Conservation (phyloP, 202 grass and related monocot genomes). For the Musa balbisiana region DNA sequence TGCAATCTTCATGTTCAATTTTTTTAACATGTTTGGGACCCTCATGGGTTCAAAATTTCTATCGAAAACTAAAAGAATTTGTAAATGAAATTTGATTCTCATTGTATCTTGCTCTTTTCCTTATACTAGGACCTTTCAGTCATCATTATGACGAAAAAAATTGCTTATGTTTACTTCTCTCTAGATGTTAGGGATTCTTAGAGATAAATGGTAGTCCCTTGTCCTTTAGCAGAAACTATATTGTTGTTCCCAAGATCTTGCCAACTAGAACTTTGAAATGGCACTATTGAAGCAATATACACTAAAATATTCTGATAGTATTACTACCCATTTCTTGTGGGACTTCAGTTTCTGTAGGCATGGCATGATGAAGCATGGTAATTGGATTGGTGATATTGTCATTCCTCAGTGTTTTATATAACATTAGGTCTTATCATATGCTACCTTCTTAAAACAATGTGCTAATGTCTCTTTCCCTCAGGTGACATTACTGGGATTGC, state of each 20-base stretch:
- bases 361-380: neutral
- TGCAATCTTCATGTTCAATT: no score
- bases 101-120: neutral
- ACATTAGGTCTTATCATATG: neutral
- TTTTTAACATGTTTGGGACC: no score
- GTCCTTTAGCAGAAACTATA: no score
- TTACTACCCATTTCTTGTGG: no score
- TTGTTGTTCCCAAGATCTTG: no score
- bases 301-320: no score
- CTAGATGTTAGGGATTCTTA: neutral
- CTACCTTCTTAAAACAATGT: neutral
- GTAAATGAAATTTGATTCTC: no score
- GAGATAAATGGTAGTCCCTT: no score
- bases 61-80: no score
- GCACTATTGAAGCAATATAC: no score
- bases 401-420: neutral
- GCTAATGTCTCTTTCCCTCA: constrained; percentile 14
- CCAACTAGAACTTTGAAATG: no score
- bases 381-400: neutral
- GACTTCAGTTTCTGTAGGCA: neutral
- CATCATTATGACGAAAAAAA: constrained; percentile 5
- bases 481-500: constrained; percentile 83
- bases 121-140: constrained; percentile 4
- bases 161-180: constrained; percentile 25
- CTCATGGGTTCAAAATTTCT: no score